Conservation (phyloP, 148 eudicot species). For the Silene latifolia region DNA sequence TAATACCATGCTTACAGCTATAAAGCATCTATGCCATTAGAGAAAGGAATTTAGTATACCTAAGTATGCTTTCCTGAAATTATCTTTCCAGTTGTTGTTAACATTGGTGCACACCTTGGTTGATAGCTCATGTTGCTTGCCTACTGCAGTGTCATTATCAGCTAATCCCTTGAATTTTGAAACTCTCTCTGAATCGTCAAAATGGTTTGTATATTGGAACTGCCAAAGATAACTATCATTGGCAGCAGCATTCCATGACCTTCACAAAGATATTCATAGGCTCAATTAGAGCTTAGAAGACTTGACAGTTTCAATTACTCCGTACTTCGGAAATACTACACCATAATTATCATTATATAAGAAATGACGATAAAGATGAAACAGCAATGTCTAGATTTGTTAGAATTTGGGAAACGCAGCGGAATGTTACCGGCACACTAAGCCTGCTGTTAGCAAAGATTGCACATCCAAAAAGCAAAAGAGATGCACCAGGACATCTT, state of each 20-base stretch:
- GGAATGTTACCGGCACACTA: constrained; percentile 67
- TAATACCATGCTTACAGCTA: background rate
- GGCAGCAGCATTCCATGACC: constrained; percentile 80
- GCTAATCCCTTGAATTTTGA: constrained; percentile 12
- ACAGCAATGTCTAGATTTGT: background rate
- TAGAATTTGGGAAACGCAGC: background rate
- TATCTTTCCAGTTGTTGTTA: constrained; percentile 45
- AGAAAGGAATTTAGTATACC: constrained; percentile 34
- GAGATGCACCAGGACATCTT: constrained; percentile 70
- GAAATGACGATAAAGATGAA: background rate
- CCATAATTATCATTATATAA: background rate
- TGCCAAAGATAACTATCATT: constrained; percentile 67
- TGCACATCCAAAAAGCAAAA: constrained; percentile 74
- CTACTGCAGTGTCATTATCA: constrained; percentile 17
- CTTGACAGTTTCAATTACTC: background rate
- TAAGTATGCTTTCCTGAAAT: constrained; percentile 47
- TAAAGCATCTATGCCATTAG: background rate
- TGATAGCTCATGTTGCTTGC: constrained; percentile 16
- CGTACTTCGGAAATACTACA: background rate
- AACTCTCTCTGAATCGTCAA: constrained; percentile 30
- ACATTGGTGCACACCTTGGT: constrained; percentile 15
- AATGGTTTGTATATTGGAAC: constrained; percentile 38
- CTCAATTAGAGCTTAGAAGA: background rate
- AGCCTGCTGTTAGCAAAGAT: constrained; percentile 62
- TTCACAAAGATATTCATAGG: constrained; percentile 29